Evolutionary conservation across 1,284 basidiomycete species (phyloP), one percentile per base, ranked within the genome.

Genomic region (Irpex sp.): DNA sequence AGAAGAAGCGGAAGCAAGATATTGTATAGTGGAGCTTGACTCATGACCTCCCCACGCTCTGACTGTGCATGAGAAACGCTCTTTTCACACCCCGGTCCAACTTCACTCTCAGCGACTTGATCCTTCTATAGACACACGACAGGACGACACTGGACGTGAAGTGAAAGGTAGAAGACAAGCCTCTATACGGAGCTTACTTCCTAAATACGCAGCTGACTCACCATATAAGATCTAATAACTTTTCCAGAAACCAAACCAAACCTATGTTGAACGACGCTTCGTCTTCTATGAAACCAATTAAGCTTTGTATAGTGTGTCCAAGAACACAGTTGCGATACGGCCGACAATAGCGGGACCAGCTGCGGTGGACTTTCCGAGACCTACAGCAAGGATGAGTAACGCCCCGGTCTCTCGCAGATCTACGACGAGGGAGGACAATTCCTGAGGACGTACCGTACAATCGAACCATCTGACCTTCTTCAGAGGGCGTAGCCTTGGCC

Each of bases 281-380:
- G 13, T 17, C 21, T 26, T 51, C 21, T 17, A 17, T 17, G 17
- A 7, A 11, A 43, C 26, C 21, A n/a, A n/a, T 75, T 73, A 92
- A 17, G 90, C 90, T 77, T 92, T 89, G 78, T 94, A 95, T 69
- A 95, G 69, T 49, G 90, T 81, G 74, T 95, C 93, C 70, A 96
- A 77, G 78, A 93, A 95, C 19, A 87, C 83, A 37, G 86, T 84
- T 4, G 94, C 93, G 60, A 98, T 75, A 71, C 94, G 83, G n/a
- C 86, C 87, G 8, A 98, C 90, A 74, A 99, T 87, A n/a, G 86
- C 84, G 1, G 94, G 92, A 2, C 96, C 97, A 3, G 89, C 87
- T 65, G 91, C 61, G 13, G 61, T 97, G 60, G 91, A 93, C 55
- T 88, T 86, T 17, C 96, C 95, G 11, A 98, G 79, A 63, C 96